phyloP scores from a whole-genome alignment of 352 stramenopile genomes.

The Albugo laibachii region DNA sequence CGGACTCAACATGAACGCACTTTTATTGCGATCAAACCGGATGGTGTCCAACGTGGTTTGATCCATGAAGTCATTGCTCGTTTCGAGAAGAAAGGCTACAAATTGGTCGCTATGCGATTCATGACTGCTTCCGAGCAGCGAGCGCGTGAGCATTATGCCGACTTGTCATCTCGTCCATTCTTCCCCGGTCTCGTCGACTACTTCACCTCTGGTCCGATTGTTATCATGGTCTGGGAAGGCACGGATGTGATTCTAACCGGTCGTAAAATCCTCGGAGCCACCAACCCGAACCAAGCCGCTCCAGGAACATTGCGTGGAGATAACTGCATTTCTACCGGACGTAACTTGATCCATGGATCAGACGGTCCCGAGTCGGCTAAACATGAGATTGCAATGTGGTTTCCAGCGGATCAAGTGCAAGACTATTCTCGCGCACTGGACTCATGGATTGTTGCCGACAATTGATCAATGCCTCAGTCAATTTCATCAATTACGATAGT shows the following conservation, averaged over 20 bases:
- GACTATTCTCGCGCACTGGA: constrained; percentile 80
- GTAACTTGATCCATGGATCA: constrained; percentile 87
- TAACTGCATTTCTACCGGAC: constrained; percentile 81
- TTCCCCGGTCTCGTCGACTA: constrained; percentile 82
- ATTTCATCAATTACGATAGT: background rate
- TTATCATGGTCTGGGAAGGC: constrained; percentile 90
- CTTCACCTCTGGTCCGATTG: constrained; percentile 87
- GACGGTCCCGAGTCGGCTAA: constrained; percentile 82
- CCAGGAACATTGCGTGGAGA: constrained; percentile 88
- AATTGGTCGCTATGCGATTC: constrained; percentile 88
- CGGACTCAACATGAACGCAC: constrained; percentile 87
- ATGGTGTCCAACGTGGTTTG: constrained; percentile 86
- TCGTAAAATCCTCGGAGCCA: constrained; percentile 90
- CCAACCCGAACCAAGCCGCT: constrained; percentile 86
- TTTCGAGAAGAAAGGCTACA: constrained; percentile 94
- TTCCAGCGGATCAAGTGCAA: constrained; percentile 79
- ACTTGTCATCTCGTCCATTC: constrained; percentile 84
- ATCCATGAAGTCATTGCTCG: constrained; percentile 88
- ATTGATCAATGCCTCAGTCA: constrained; percentile 20
- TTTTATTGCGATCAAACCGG: constrained; percentile 90
- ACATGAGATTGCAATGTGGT: constrained; percentile 90
- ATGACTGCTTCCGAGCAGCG: constrained; percentile 83
- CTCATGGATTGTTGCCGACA: constrained; percentile 77
- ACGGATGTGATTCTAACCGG: constrained; percentile 88
- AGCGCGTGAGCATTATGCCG: constrained; percentile 84